A percentile compares a stretch with the other conserved stretches of the same genome.
These are phyloP conservation scores for Podospora sp. DNA, from an alignment of 495 filamentous ascomycete species.

Conservation along the genomic window DNA sequence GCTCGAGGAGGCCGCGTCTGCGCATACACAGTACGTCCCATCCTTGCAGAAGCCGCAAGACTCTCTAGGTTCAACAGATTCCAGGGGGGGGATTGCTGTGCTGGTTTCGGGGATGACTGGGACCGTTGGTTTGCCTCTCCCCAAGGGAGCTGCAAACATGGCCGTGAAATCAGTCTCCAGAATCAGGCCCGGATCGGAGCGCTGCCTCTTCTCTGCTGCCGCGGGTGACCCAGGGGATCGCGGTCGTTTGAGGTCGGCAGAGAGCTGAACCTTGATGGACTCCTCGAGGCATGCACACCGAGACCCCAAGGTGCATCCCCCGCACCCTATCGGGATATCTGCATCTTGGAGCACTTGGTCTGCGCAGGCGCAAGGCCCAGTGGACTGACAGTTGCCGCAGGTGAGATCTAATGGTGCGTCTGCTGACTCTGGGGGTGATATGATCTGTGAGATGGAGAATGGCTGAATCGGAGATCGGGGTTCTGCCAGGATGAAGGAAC, in stretches of 20 bases:
- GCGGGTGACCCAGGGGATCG: constrained; percentile 41
- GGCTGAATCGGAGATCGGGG: constrained; percentile 29
- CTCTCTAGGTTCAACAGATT: constrained; percentile 49
- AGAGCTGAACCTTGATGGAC: constrained; percentile 43
- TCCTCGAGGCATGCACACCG: constrained; percentile 75
- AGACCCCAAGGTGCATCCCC: constrained; percentile 59
- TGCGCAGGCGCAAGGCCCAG: constrained; percentile 55
- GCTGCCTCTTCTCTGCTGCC: constrained; percentile 57
- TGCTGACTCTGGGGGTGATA: constrained; percentile 47
- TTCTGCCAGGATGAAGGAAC: constrained; percentile 32
- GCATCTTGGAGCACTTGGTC: constrained; percentile 48
- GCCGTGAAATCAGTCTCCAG: constrained; percentile 75
- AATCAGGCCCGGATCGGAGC: constrained; percentile 32
- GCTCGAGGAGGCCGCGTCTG: constrained; percentile 59
- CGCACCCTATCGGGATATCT: constrained; percentile 57
- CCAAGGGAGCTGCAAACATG: constrained; percentile 54
- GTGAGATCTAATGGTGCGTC: constrained; percentile 34
- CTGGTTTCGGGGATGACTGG: constrained; percentile 18
- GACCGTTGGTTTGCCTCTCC: constrained; percentile 10
- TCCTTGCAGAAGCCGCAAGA: constrained; percentile 88
- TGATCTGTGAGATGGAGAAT: constrained; percentile 53
- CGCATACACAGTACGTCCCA: constrained; percentile 82
- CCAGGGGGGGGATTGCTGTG: constrained; percentile 27
- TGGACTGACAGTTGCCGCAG: constrained; percentile 55
- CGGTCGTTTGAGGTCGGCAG: constrained; percentile 45